Evolutionary conservation across 192 early-diverging fungal genomes (phyloP).

Genomic region (Coemansia sp.): DNA sequence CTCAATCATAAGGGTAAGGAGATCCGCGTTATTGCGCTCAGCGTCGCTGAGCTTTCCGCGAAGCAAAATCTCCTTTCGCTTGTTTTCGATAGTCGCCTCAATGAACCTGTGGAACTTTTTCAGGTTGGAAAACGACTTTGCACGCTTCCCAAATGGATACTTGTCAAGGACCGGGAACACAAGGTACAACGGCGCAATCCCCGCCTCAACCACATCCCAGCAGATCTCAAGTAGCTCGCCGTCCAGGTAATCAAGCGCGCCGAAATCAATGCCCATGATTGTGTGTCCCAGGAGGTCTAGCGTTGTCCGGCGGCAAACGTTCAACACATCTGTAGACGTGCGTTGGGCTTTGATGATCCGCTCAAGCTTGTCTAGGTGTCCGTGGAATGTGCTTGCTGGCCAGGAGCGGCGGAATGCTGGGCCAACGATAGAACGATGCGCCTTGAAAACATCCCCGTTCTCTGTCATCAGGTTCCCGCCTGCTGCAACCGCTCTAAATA

Average conservation of each 20-base stretch:
- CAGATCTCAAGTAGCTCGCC: constrained; percentile 46
- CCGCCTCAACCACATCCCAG: constrained; percentile 49
- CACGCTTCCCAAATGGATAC: constrained; percentile 38
- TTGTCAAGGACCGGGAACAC: constrained; percentile 55
- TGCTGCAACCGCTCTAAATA: constrained; percentile 42
- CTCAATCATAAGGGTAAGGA: constrained; percentile 61
- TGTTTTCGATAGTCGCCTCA: constrained; percentile 34
- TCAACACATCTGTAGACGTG: constrained; percentile 21
- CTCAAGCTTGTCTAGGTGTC: constrained; percentile 33
- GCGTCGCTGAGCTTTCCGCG: constrained; percentile 16
- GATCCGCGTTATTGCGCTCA: constrained; percentile 43
- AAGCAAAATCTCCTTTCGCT: constrained; percentile 29
- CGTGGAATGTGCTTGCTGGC: constrained; percentile 40
- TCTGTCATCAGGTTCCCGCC: constrained; percentile 52
- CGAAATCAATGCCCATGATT: constrained; percentile 51
- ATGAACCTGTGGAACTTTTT: constrained; percentile 47
- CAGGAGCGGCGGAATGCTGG: constrained; percentile 50
- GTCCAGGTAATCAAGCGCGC: constrained; percentile 43
- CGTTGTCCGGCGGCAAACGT: constrained; percentile 43
- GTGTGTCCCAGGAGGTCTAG: constrained; percentile 47
- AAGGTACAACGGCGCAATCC: constrained; percentile 45
- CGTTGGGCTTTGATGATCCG: constrained; percentile 16
- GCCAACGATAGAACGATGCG: constrained; percentile 44
- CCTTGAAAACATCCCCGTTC: constrained; percentile 48
- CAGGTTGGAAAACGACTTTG: constrained; percentile 41